phyloP scores from a whole-genome alignment of 192 early-diverging fungal species.

The Coemansia sp. region DNA sequence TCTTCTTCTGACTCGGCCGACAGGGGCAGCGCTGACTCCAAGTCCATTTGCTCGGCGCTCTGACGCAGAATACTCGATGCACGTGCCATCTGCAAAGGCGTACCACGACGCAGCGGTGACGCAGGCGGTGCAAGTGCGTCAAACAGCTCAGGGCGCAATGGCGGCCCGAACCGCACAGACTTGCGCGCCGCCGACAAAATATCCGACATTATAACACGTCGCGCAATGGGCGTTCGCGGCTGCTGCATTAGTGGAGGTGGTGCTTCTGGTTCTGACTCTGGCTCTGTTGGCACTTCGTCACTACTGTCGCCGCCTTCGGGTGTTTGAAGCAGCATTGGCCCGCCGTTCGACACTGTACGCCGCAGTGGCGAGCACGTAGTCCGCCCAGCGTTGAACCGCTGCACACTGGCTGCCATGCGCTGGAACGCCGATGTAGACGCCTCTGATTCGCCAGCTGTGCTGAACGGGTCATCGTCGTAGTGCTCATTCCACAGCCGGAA shows the following conservation, averaged over 20 bases:
- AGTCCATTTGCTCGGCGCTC: conserved; percentile 2
- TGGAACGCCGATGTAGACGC: conserved; percentile 3
- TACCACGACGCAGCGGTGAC: conserved; percentile 60
- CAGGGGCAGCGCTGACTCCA: conserved; percentile 5
- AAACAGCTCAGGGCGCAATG: conserved; percentile 63
- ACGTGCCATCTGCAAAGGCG: conserved; percentile 38
- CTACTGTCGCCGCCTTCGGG: conserved; percentile 1
- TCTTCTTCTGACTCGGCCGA: neutral
- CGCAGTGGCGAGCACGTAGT: conserved; percentile 27
- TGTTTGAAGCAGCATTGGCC: neutral
- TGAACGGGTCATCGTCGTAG: conserved; percentile 16
- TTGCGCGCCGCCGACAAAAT: conserved; percentile 21
- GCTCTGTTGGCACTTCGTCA: conserved; percentile 38
- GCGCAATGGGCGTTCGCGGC: neutral
- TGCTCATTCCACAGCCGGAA: conserved; percentile 42
- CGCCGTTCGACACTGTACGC: conserved; percentile 33
- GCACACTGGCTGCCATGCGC: conserved; percentile 11
- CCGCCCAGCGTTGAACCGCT: neutral
- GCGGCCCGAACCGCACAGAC: conserved; percentile 58
- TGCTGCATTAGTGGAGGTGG: neutral
- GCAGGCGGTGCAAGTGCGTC: conserved; percentile 56
- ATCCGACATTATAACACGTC: conserved; percentile 1
- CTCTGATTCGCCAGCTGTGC: neutral
- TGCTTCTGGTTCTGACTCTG: conserved; percentile 23
- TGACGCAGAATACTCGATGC: conserved; percentile 42